Evolutionary conservation across 768 basidiomycete species (phyloP), one percentile per base, ranked within the genome.

Genomic region (Naematelia aurantialba): DNA sequence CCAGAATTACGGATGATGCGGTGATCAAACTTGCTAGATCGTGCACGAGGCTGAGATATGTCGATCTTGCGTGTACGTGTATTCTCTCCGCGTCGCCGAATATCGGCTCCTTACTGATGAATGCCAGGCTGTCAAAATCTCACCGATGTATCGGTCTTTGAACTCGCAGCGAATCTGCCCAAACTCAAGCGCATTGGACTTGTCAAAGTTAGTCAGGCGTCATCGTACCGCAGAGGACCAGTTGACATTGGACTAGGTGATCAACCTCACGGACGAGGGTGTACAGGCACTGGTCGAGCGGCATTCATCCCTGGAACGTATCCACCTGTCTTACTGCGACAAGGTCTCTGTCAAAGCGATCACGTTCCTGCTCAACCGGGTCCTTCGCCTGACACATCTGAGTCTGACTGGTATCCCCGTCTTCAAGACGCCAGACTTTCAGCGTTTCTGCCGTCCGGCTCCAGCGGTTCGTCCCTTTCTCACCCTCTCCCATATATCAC

Each of bases 241-340:
- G 5, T 26, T 31, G 10, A 19, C n/a, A 22, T 25, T 27, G 4
- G 5, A 13, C 2, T 54, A 79, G 77, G 77, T 97, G 50, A 85
- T 81, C 73, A 90, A 92, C 67, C 80, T 99, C 56, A 99, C 96
- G 11, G 96, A 99, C 73, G 86, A 94, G 68, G 91, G 91, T 1
- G 86, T 98, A 29, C 89, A 88, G 73, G 83, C 92, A 1, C 83
- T 99, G 10, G 89, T 85, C 8, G 88, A 91, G 61, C 84, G 91
- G 14, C 85, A 89, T 68, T 84, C 85, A 26, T 87, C 90, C 8
- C 82, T 98, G 22, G 96, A 99, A 75, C 87, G 96, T 42, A 91
- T 99, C 21, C 96, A 99, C 78, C 81, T 99, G 50, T 96, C 91
- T 1, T 97, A 98, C 74, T 99, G 96, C 76, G 91, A 96, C 75